Base-by-base conservation (phyloP, 192 early-diverging fungal genomes). In the Chytriomyces confervae region DNA sequence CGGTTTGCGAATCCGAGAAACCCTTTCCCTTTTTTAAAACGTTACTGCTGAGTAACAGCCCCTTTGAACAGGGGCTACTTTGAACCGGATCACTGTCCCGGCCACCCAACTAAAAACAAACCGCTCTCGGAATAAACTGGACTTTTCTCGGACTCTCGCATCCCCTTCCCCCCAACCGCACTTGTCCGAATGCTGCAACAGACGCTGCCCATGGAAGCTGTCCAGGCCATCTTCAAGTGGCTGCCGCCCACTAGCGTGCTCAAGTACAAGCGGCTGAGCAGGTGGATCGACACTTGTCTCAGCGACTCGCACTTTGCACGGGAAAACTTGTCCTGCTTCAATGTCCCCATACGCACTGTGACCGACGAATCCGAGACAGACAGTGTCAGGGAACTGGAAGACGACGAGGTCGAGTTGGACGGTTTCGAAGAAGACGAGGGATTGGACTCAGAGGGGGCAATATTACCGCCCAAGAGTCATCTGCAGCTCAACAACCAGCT, bases 201-300 rank as follows among this genome's bases (percentile, higher is more conserved):
- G 5, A n/a, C 53, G 53, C 53, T 57, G 53, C 53, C 53, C 0
- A 57, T 57, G 53, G 53, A 57, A 20, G 1, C 16, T 43, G 62
- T 76, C 11, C 74, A 76, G 49, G 16, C 16, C 36, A 66, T 76
- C 62, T 76, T 76, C 47, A 16, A 50, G 11, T 76, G 74, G 74
- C 53, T 76, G 20, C 27, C 20, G 11, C 74, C 74, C 8, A 11
- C 44, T 0, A 10, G 3, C 13, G 74, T 66, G 45, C 62, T 76
- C 3, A 65, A 66, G 20, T 76, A 66, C 48, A 10, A 11, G 2
- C 74, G 36, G 10, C 61, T 76, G 20, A 18, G 18, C 48, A 66
- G 13, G 11, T 11, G 27, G 7, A 29, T 76, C 64, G 9, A 44
- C 23, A 20, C 18, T 6, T 47, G 62, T 29, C 48, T 76, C 16